A percentile compares a stretch with the other conserved stretches of the same genome.
These are phyloP conservation scores for Closterium sp. DNA, from an alignment of 139 green algal species.

Conservation along the genomic window DNA sequence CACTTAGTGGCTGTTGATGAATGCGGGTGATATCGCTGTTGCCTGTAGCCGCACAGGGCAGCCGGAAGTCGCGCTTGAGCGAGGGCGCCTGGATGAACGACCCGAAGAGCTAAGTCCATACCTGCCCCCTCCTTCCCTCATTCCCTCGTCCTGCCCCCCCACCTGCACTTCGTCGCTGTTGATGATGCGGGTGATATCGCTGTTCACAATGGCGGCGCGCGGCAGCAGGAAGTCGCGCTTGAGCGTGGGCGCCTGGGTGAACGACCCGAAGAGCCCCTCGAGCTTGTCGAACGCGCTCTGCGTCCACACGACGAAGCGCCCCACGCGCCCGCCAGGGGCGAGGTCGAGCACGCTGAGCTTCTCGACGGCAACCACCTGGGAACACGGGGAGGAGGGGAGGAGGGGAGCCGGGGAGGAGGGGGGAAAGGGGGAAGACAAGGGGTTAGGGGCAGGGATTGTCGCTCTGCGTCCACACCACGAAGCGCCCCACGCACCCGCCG, in stretches of 20 bases:
- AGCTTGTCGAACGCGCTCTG: constrained; percentile 92
- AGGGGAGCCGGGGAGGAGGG: too few relatives aligned
- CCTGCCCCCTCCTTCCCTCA: too few relatives aligned
- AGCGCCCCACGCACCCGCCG: constrained; percentile 94
- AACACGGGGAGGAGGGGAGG: too few relatives aligned
- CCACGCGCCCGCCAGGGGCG: constrained; percentile 94
- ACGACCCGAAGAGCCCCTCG: constrained; percentile 81
- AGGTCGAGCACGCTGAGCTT: constrained; percentile 95
- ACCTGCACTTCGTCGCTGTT: constrained; percentile 94
- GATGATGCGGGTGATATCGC: constrained; percentile 92
- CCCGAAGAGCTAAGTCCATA: too few relatives aligned
- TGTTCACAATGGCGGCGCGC: constrained; percentile 82
- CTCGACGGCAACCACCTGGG: constrained; percentile 65
- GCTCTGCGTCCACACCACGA: constrained; percentile 90
- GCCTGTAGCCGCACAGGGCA: too few relatives aligned
- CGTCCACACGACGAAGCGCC: constrained; percentile 97
- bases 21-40: too few relatives aligned
- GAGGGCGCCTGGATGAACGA: too few relatives aligned
- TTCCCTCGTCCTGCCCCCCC: too few relatives aligned
- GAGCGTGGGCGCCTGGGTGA: constrained; percentile 58
- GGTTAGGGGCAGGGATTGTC: neutral
- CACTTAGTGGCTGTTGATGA: too few relatives aligned
- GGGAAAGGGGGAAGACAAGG: too few relatives aligned
- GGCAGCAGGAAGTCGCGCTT: constrained; percentile 98
- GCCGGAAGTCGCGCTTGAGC: too few relatives aligned